phyloP scores from a whole-genome alignment of 139 green algal genomes.

The Chlorella sp. region DNA sequence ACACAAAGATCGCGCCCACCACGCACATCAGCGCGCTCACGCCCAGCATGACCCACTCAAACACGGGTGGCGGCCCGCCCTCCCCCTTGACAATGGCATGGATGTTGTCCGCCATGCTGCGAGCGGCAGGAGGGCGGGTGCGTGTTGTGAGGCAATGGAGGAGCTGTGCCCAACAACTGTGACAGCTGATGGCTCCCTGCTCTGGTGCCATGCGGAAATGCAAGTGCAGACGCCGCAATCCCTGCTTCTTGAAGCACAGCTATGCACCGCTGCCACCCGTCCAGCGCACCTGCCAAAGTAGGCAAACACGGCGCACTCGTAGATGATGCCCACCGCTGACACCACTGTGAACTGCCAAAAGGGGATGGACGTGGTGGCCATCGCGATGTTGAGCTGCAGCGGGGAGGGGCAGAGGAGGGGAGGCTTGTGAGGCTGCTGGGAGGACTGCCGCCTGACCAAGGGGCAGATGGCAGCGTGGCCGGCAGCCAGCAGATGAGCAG shows the following conservation, averaged over 20 bases:
- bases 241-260: too few relatives aligned
- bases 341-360: slow-evolving; percentile 64
- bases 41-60: slow-evolving; percentile 54
- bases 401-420: slow-evolving; percentile 16
- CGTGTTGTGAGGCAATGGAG: neutral
- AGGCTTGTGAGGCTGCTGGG: neutral
- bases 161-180: too few relatives aligned
- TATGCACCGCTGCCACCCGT: too few relatives aligned
- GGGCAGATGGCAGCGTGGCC: neutral
- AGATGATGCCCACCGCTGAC: slow-evolving; percentile 57
- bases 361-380: slow-evolving; percentile 67
- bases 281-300: slow-evolving; percentile 48
- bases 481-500: neutral
- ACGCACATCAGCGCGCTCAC: slow-evolving; percentile 45
- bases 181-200: too few relatives aligned
- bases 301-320: slow-evolving; percentile 51
- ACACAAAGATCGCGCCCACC: slow-evolving; percentile 46
- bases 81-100: slow-evolving; percentile 43
- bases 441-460: too few relatives aligned
- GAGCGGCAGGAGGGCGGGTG: neutral
- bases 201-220: too few relatives aligned
- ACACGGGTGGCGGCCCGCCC: slow-evolving; percentile 10
- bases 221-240: too few relatives aligned
- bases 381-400: slow-evolving; percentile 68
- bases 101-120: slow-evolving; percentile 51